Base-by-base conservation (phyloP, 495 filamentous ascomycete species). In the Xylaria nigripes region DNA sequence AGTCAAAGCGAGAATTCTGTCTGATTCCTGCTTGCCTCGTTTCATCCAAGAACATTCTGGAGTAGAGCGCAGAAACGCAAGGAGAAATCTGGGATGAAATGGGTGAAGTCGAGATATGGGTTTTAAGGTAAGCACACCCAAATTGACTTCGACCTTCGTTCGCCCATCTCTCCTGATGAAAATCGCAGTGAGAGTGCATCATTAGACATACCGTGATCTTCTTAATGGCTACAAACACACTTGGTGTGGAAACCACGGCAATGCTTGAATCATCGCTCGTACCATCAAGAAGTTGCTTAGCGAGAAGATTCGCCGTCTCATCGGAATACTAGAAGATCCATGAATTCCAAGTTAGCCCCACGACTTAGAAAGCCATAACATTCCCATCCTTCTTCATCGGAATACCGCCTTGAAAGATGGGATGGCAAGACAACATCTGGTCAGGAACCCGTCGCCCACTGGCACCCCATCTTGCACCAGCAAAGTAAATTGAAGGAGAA, bases 161-260 rank as follows among this genome's bases (percentile, higher is more conserved):
- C 21, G 1, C 34, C 18, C 16, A 22, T n/a, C 15, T 25, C 25
- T 12, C 6, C 1, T n/a, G 18, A 45, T 10, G 13, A 52, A 21
- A 30, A 29, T 7, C n/a, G 40, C 25, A 52, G 38, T 19, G 36
- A 43, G 19, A 24, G 5, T 18, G 36, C 8, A 1, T n/a, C 30
- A n/a, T 30, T n/a, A n/a, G 23, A 72, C 73, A 51, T 60, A 84
- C 82, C 57, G 85, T 51, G 15, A 87, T 56, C 52, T 86, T 87
- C 67, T 81, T 87, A 32, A 92, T 58, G 51, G 84, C 80, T 9
- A 91, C 74, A 68, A 90, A 92, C 2, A 85, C 84, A 61, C 81
- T 87, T 2, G 87, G 87, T 9, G 85, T 82, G 9, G 86, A 89
- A 15, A 91, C 77, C 8, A 90, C 75, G 1, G 76, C 86, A 52